phyloP scores from a whole-genome alignment of 176 grass and related monocot species.

The Cymbopogon citratus region DNA sequence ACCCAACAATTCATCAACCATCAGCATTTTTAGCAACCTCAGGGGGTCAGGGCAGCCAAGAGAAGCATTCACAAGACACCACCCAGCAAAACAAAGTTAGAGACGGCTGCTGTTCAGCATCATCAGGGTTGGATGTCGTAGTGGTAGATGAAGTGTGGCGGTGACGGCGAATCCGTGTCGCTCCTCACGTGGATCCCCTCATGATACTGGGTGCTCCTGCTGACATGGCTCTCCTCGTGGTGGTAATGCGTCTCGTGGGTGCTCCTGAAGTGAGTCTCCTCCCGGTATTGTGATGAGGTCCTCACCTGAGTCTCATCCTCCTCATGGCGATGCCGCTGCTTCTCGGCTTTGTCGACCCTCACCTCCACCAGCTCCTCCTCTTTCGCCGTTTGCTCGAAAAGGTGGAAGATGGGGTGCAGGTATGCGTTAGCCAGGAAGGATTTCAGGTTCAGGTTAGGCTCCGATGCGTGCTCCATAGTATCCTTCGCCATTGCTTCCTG shows the following conservation, averaged over 20 bases:
- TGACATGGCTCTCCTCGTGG: conserved; percentile 14
- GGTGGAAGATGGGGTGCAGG: conserved; percentile 83
- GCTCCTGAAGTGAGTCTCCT: conserved; percentile 31
- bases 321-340: neutral
- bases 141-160: conserved; percentile 70
- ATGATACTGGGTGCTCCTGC: conserved; percentile 7
- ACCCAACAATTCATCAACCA: neutral
- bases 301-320: neutral
- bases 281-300: conserved; percentile 28
- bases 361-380: conserved; percentile 55
- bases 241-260: conserved; percentile 11
- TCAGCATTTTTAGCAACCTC: conserved; percentile 17
- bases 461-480: conserved; percentile 56
- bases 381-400: conserved; percentile 41
- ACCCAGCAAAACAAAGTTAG: conserved; percentile 6
- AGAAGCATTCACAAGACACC: neutral
- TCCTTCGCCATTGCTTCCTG: conserved; percentile 98
- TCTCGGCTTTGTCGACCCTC: conserved; percentile 51
- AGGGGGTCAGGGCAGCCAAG: neutral
- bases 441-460: conserved; percentile 83
- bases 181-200: conserved; percentile 33
- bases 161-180: conserved; percentile 39
- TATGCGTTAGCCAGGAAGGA: conserved; percentile 76
- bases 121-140: conserved; percentile 55
- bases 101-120: neutral